phyloP scores from a whole-genome alignment of 2,329 filamentous ascomycete species.

The Fusarium poae region DNA sequence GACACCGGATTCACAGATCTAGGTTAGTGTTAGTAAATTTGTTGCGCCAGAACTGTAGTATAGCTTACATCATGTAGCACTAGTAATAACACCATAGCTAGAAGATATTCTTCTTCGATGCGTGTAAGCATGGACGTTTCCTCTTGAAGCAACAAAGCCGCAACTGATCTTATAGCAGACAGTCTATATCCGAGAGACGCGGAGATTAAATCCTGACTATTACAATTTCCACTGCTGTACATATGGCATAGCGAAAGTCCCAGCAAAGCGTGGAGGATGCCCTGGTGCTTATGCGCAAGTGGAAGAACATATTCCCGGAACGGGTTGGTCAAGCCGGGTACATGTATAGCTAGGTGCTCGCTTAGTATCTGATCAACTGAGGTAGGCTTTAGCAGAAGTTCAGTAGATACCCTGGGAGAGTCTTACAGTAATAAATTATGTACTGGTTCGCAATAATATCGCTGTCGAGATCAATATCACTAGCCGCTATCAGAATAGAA shows the following conservation, averaged over 20 bases:
- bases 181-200: conserved; percentile 43
- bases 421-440: conserved; percentile 32
- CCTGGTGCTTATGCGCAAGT: conserved; percentile 44
- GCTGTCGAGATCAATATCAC: neutral
- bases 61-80: conserved; percentile 47
- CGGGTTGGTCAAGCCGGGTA: conserved; percentile 39
- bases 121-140: conserved; percentile 16
- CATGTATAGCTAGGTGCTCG: conserved; percentile 38
- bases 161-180: conserved; percentile 42
- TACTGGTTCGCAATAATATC: conserved; percentile 19
- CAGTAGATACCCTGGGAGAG: rapidly evolving
- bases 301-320: conserved; percentile 45
- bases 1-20: conserved; percentile 49
- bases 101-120: conserved; percentile 43
- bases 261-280: conserved; percentile 48
- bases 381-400: neutral
- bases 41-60: rapidly evolving
- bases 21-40: neutral
- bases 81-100: conserved; percentile 46
- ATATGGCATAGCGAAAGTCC: conserved; percentile 48
- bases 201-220: conserved; percentile 19
- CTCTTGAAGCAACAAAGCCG: conserved; percentile 37
- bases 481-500: neutral
- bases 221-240: conserved; percentile 25
- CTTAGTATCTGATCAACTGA: conserved; percentile 43